These are phyloP conservation scores for Ogataea sp. DNA, from an alignment of 805 yeast genomes.

Conservation along the genomic window DNA sequence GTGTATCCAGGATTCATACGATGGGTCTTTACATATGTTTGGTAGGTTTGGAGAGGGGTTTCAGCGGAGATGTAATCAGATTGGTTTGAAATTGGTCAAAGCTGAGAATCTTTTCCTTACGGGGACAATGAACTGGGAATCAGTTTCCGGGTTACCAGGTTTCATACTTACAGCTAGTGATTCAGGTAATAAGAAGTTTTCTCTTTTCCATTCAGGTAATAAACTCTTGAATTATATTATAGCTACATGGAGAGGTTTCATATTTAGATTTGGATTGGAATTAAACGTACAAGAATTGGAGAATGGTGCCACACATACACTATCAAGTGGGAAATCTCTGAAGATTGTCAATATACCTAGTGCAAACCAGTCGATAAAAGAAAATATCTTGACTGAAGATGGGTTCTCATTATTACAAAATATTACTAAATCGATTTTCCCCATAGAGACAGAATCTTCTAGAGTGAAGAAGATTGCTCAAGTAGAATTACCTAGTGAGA, in stretches of 20 bases:
- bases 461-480: slow-evolving; percentile 11
- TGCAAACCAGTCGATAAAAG: too few relatives aligned
- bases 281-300: slow-evolving; percentile 22
- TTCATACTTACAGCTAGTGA: slow-evolving; percentile 74
- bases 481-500: slow-evolving; percentile 15
- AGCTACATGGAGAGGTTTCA: slow-evolving; percentile 81
- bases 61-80: slow-evolving; percentile 65
- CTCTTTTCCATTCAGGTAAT: slow-evolving; percentile 43
- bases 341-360: too few relatives aligned
- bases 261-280: slow-evolving; percentile 66
- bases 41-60: slow-evolving; percentile 85
- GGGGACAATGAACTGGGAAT: slow-evolving; percentile 69
- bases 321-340: too few relatives aligned
- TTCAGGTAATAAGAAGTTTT: slow-evolving; percentile 53
- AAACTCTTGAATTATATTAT: slow-evolving; percentile 46
- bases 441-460: slow-evolving; percentile 6
- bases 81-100: slow-evolving; percentile 47
- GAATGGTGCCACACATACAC: too few relatives aligned
- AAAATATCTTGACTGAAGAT: not conserved
- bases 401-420: slow-evolving; percentile 5
- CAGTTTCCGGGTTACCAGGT: slow-evolving; percentile 93
- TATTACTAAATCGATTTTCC: slow-evolving; percentile 18
- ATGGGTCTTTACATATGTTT: slow-evolving; percentile 53
- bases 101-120: slow-evolving; percentile 64
- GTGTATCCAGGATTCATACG: slow-evolving; percentile 36